phyloP scores from a whole-genome alignment of 139 green algal genomes.

The Chlorella vulgaris region DNA sequence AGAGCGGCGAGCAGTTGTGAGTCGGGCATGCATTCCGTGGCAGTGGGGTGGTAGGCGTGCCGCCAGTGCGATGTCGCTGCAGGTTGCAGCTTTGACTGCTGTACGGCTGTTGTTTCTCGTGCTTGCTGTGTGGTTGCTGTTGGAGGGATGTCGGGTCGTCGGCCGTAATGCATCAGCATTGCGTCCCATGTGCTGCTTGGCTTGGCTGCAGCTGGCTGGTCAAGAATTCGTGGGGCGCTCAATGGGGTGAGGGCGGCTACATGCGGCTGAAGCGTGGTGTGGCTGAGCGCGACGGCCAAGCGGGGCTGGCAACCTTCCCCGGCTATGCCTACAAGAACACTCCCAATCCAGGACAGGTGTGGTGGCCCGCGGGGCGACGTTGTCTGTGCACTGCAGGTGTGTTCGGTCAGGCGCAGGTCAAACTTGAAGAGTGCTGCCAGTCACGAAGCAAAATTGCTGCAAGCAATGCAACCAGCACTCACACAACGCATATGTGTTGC shows the following conservation, averaged over 20 bases:
- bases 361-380: neutral
- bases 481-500: too few species aligned
- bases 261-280: conserved; percentile 14
- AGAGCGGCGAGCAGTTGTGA: conserved; percentile 34
- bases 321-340: conserved; percentile 30
- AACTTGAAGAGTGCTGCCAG: too few species aligned
- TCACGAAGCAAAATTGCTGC: too few species aligned
- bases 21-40: neutral
- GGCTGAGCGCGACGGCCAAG: neutral
- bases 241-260: conserved; percentile 48
- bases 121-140: neutral
- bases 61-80: neutral
- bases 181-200: too few species aligned
- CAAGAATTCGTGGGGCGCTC: conserved; percentile 50
- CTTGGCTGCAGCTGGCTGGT: conserved; percentile 45
- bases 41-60: too few species aligned
- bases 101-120: neutral
- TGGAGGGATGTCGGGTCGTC: neutral
- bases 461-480: too few species aligned
- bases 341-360: conserved; percentile 20
- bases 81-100: neutral
- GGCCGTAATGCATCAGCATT: neutral
- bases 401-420: too few species aligned
- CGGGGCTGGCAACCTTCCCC: conserved; percentile 33
- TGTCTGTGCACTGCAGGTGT: too few species aligned